Evolutionary conservation across 306 rosid species (phyloP), one percentile per base, ranked within the genome.

Genomic region (Urtica urens): DNA sequence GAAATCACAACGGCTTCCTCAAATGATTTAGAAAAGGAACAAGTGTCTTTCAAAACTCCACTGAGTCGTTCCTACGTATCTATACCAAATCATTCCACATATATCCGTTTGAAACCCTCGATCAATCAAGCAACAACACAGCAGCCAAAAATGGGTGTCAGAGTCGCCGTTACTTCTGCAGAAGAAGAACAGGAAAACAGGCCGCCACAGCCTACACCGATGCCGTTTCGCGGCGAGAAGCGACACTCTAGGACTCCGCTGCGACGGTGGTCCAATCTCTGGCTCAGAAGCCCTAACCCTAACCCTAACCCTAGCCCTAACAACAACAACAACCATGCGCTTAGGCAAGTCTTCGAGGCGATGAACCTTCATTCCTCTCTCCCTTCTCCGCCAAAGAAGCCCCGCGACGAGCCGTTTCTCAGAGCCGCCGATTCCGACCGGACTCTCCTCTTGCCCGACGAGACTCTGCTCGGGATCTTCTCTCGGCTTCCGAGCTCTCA

Each of bases 391-490:
- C 11, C 40, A 2, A 13, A 35, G 10, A 28, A 28, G 33, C 6
- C 6, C 10, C 33, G 33, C 11, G 40, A 35, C n/a, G 15, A 35
- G 40, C 40, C 40, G 10, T 35, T 35, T 16, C n/a, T 35, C 40
- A 10, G 15, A 14, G 40, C 15, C n/a, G n/a, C 11, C 15, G n/a
- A 10, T 16, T 3, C 21, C 27, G 49, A 44, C 49, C 25, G 26
- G 14, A 26, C 52, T 15, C 10, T 16, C 14, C 66, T 74, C 7
- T 49, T 84, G 1, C 74, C 95, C 28, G 87, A 81, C 8, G 81
- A 75, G 62, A 60, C 82, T 30, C 86, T 90, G 24, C 82, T 90
- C 47, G 49, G 43, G 2, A 69, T 90, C 60, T 76, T 90, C 31
- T 17, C 92, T 14, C 67, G 62, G 58, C 43, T 56, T 8, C 51